Evolutionary conservation across 257 asterid genomes (phyloP), one percentile per base, ranked within the genome.

Genomic region (Plantago elongata): DNA sequence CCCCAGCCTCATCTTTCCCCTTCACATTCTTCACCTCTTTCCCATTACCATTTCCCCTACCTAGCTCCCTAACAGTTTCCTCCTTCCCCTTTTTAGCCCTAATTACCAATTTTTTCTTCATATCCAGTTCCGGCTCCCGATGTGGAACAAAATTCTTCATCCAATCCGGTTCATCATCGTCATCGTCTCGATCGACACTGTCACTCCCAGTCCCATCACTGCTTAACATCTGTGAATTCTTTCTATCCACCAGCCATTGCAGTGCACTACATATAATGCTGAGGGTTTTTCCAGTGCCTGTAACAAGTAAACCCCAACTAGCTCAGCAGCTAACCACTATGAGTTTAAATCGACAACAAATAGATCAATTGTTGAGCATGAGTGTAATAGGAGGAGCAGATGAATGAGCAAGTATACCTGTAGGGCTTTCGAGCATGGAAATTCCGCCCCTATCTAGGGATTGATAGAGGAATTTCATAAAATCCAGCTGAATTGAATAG

Each of bases 401-500:
- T 9, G 34, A 38, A 56, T 9, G 10, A 38, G 29, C 12, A 45
- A 62, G 48, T 27, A 5, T 72, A 86, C 99, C 99, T 0, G 99
- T 92, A 65, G 99, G 99, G 79, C 97, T 89, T 78, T 92, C 97
- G 63, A 92, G 97, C 95, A 92, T 92, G 13, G 96, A 80, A 64
- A 92, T 76, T 4, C 99, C 99, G 29, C 99, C 99, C 73, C 83
- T 75, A 34, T 84, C 78, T 52, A 92, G 96, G 11, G 99, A 89
- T 70, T 79, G 68, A 66, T 92, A 87, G 11, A 93, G 83, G 48
- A 85, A 83, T 34, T 77, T 87, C 99, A 93, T 89, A 80, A 89
- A 93, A 87, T 85, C 99, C 11, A 86, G 77, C 77, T 92, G 99
- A 71, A 92, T 89, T 7, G 96, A 65, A 72, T 92, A 92, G 56